Conservation (phyloP, 257 asterid genomes). For the Penstemon barbatus region DNA sequence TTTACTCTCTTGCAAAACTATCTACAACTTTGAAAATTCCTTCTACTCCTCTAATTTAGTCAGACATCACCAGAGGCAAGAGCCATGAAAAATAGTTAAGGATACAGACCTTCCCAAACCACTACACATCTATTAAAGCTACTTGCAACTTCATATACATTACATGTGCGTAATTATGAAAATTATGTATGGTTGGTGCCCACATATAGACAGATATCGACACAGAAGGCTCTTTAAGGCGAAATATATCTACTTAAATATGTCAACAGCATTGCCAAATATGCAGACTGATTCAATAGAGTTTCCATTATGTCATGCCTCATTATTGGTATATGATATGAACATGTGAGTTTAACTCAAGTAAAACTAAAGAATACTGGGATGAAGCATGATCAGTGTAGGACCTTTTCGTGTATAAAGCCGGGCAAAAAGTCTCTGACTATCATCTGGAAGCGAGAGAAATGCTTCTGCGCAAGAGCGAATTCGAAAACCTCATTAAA, state of each 20-base stretch:
- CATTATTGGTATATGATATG: background rate
- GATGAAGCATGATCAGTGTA: constrained; percentile 25
- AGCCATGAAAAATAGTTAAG: background rate
- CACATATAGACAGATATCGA: background rate
- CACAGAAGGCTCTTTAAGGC: background rate
- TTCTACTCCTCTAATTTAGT: background rate
- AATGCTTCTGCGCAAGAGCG: constrained; percentile 58
- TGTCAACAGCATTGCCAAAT: background rate
- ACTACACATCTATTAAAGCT: background rate
- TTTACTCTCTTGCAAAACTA: no score
- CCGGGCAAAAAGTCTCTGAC: constrained; percentile 83
- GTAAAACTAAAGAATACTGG: constrained; percentile 15
- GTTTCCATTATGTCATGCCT: background rate
- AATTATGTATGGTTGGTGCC: background rate
- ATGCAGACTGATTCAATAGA: background rate
- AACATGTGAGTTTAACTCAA: constrained; percentile 7
- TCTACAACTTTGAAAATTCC: background rate
- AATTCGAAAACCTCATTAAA: constrained; percentile 26
- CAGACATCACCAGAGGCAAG: background rate
- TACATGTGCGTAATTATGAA: background rate
- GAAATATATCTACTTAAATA: no score
- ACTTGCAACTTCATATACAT: background rate
- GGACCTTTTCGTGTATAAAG: constrained; percentile 89
- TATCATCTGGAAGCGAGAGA: constrained; percentile 70
- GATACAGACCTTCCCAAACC: background rate